These are phyloP conservation scores for Leishmania guyanensis DNA, from an alignment of 208 protist genomes.

Conservation along the genomic window DNA sequence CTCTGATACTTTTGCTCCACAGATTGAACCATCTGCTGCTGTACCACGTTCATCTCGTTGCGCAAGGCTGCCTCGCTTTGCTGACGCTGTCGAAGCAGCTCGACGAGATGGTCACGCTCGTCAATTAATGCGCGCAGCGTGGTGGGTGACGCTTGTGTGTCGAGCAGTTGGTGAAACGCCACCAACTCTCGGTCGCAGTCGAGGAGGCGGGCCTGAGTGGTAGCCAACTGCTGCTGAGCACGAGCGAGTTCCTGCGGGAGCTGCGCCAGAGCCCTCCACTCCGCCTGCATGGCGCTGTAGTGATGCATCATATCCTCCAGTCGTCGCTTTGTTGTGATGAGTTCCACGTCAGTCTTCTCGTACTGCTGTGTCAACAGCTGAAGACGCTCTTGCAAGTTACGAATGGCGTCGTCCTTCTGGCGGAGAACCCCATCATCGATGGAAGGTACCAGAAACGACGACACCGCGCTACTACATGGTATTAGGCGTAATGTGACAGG, in stretches of 20 bases:
- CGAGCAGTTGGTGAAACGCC: conserved; percentile 37
- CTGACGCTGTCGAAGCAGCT: conserved; percentile 53
- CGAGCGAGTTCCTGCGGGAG: conserved; percentile 54
- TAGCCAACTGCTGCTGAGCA: conserved; percentile 42
- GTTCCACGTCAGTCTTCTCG: conserved; percentile 26
- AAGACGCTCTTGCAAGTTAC: conserved; percentile 24
- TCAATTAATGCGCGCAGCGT: conserved; percentile 37
- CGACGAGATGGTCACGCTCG: conserved; percentile 59
- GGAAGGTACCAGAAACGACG: not conserved
- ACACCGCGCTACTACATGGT: not conserved
- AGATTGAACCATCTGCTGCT: conserved; percentile 21
- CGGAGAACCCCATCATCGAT: conserved; percentile 17
- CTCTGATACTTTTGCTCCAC: conserved; percentile 21
- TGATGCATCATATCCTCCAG: conserved; percentile 36
- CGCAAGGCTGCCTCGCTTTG: conserved; percentile 35
- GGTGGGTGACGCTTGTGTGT: conserved; percentile 33
- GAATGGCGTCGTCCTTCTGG: conserved; percentile 26
- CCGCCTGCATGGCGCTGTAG: conserved; percentile 33
- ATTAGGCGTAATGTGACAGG: not conserved
- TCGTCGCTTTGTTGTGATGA: conserved; percentile 17
- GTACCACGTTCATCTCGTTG: conserved; percentile 33
- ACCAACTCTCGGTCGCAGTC: conserved; percentile 34
- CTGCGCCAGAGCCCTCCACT: conserved; percentile 38
- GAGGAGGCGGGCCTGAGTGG: conserved; percentile 32
- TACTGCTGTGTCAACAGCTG: conserved; percentile 30